phyloP scores from a whole-genome alignment of 2,329 filamentous ascomycete species.

The Thielaviopsis musarum region DNA sequence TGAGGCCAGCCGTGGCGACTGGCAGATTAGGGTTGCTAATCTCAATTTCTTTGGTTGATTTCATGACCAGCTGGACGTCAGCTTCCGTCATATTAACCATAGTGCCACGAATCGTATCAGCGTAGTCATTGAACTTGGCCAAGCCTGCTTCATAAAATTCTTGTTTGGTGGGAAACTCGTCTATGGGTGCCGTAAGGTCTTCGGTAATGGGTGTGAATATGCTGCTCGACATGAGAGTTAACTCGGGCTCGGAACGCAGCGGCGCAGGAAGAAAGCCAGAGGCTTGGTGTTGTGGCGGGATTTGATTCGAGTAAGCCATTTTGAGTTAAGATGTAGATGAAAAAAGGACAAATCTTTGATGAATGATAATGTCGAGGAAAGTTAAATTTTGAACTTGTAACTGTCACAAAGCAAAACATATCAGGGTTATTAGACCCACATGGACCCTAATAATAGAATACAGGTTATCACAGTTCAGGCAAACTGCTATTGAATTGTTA shows the following conservation, averaged over 20 bases:
- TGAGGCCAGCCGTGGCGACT: not conserved
- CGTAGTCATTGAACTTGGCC: conserved; percentile 7
- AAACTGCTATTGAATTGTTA: no score
- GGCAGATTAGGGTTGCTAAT: not conserved
- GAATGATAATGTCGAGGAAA: not conserved
- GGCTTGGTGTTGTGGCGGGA: not conserved
- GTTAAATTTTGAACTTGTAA: no score
- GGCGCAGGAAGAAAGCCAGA: not conserved
- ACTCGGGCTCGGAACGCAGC: conserved; percentile 11
- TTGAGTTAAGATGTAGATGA: not conserved
- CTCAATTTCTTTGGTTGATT: conserved; percentile 2
- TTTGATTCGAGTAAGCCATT: not conserved
- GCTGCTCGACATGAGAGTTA: conserved; percentile 16
- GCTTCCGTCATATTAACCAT: conserved; percentile 8
- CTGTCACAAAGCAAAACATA: no score
- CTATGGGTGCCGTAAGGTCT: conserved; percentile 14
- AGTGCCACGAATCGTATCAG: conserved; percentile 9
- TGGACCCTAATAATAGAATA: no score
- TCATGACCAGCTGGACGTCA: conserved; percentile 5
- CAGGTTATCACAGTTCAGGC: no score
- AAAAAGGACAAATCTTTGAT: not conserved
- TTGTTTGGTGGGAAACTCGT: conserved; percentile 10
- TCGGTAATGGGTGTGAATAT: conserved; percentile 21
- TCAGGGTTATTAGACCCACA: no score
- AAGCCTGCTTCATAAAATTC: conserved; percentile 3